These are phyloP conservation scores for Dryadomyces sulphureus DNA, from an alignment of 2,329 filamentous ascomycete species.

Conservation along the genomic window DNA sequence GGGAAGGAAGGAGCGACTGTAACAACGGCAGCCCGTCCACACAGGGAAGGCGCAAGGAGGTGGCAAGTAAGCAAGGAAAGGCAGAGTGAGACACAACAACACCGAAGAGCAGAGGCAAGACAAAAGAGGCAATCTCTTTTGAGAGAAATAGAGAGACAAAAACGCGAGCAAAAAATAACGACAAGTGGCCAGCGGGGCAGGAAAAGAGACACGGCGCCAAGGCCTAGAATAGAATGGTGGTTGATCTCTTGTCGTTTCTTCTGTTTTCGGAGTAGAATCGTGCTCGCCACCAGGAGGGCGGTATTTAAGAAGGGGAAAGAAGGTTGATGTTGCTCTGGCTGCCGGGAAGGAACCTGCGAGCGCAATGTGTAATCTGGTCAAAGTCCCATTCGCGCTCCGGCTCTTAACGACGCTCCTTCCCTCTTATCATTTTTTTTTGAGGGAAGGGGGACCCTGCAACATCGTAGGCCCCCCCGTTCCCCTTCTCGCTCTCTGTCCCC, in stretches of 20 bases:
- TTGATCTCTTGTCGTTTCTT: conserved; percentile 1
- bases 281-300: too few relatives aligned
- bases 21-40: neutral
- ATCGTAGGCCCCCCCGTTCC: neutral
- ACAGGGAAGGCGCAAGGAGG: neutral
- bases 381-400: too few relatives aligned
- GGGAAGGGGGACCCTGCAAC: neutral
- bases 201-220: neutral
- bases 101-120: neutral
- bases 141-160: neutral
- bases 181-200: neutral
- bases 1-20: neutral
- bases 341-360: too few relatives aligned
- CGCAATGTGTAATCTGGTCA: too few relatives aligned
- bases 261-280: neutral
- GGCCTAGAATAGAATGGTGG: neutral
- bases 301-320: too few relatives aligned
- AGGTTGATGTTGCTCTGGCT: too few relatives aligned
- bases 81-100: neutral
- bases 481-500: too few relatives aligned
- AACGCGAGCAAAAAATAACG: neutral
- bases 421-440: neutral
- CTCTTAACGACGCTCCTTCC: too few relatives aligned
- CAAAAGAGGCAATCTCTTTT: neutral
- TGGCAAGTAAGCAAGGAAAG: neutral